Evolutionary conservation across 2,329 filamentous ascomycete genomes (phyloP), one percentile per base, ranked within the genome.

Genomic region (Scedosporium apiospermum): DNA sequence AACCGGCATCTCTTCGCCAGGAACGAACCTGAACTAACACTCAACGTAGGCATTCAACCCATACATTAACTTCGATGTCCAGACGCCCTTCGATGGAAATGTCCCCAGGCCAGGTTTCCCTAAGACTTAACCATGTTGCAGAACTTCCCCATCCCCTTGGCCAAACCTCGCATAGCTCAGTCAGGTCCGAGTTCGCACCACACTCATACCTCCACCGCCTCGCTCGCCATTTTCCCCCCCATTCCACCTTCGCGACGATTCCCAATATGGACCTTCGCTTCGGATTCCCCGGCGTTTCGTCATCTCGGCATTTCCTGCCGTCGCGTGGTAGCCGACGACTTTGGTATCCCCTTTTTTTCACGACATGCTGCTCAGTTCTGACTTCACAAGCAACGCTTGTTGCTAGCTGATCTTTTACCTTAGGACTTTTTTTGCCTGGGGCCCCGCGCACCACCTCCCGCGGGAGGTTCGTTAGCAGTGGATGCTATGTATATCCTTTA

Each of bases 321-420:
- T 49, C 44, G 16, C 9, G 21, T 27, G n/a, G 51, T 23, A 21
- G 18, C 14, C 18, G 51, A 14, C 51, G 18, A 23, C 18, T 26
- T 49, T 30, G 58, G 59, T 64, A 62, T 64, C 55, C 64, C 65
- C 65, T 61, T 27, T 53, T 53, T 61, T 55, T 46, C 30, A 60
- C 53, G 46, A 60, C 61, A 63, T 46, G 63, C 34, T 38, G 34
- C 58, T 59, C 51, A 61, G 49, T 57, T 59, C 51, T 62, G 58
- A 63, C 59, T 51, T 30, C 65, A 65, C 63, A 62, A 61, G 26
- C 44, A 51, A 30, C 27, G 26, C 59, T 23, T 30, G 44, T 61
- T 60, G 61, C 61, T 63, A 60, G 64, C 65, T 66, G 65, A 66
- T 66, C 46, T 62, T 58, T 64, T 66, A 64, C 65, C 65, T 66